Conservation (phyloP, 2,329 filamentous ascomycete species). For the Talaromyces atroroseus region DNA sequence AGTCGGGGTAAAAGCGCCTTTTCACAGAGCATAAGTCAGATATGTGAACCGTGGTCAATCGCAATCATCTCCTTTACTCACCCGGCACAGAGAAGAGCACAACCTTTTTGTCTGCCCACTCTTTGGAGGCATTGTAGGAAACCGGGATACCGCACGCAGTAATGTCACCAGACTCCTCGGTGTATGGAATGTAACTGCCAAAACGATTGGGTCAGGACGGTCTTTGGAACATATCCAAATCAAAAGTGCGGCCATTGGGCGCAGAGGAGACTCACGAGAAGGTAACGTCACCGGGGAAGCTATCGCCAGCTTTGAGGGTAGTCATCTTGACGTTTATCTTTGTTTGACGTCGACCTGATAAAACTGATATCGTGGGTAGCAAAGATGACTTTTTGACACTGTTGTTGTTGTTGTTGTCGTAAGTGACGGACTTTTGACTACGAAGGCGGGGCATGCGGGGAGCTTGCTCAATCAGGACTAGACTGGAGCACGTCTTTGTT, state of each 20-base stretch:
- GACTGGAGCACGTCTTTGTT: neutral
- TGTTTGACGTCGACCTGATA: neutral
- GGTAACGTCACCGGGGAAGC: slow-evolving; percentile 71
- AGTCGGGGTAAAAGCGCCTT: slow-evolving; percentile 76
- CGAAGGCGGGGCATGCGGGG: neutral
- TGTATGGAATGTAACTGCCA: slow-evolving; percentile 69
- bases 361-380: neutral
- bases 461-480: neutral
- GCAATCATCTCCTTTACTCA: slow-evolving; percentile 17
- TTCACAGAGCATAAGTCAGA: neutral
- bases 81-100: slow-evolving; percentile 65
- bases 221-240: neutral
- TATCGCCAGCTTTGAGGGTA: slow-evolving; percentile 72
- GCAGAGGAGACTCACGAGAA: slow-evolving; percentile 60
- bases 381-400: neutral
- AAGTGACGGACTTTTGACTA: neutral
- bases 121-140: slow-evolving; percentile 72
- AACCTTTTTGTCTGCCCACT: slow-evolving; percentile 67
- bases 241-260: no score
- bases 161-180: slow-evolving; percentile 62
- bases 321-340: slow-evolving; percentile 45
- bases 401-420: neutral
- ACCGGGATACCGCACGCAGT: slow-evolving; percentile 72
- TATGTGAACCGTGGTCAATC: neutral
- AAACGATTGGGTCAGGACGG: neutral